These are phyloP conservation scores for Penicillium thymicola DNA, from an alignment of 2,329 filamentous ascomycete species.

Conservation along the genomic window DNA sequence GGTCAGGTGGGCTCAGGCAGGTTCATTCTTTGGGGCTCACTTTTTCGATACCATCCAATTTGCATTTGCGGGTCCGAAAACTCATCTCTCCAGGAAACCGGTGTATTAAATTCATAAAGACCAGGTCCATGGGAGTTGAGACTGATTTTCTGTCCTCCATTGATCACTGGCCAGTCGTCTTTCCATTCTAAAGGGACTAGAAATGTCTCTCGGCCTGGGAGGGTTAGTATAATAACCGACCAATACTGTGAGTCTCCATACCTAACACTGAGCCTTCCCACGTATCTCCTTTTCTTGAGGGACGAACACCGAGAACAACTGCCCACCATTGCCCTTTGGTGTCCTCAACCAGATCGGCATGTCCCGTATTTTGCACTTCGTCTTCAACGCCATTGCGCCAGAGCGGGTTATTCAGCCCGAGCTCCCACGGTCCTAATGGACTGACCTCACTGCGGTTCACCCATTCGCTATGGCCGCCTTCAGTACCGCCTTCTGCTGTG, in stretches of 20 bases:
- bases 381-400: slow-evolving; percentile 51
- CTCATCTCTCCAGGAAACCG: slow-evolving; percentile 36
- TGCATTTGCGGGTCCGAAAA: slow-evolving; percentile 26
- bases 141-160: slow-evolving; percentile 45
- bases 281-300: slow-evolving; percentile 24
- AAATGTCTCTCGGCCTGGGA: slow-evolving; percentile 49
- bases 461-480: slow-evolving; percentile 60
- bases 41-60: slow-evolving; percentile 39
- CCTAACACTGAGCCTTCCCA: slow-evolving; percentile 46
- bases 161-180: slow-evolving; percentile 53
- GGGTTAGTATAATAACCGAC: neutral
- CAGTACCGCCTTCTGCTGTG: slow-evolving; percentile 56
- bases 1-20: neutral
- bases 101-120: slow-evolving; percentile 17
- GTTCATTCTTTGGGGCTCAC: slow-evolving; percentile 29
- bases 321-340: slow-evolving; percentile 48
- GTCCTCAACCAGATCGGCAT: slow-evolving; percentile 50
- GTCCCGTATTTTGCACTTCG: slow-evolving; percentile 51
- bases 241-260: slow-evolving; percentile 8
- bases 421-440: slow-evolving; percentile 61
- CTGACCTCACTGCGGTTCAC: slow-evolving; percentile 52
- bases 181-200: slow-evolving; percentile 51
- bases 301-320: slow-evolving; percentile 48
- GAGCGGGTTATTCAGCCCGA: slow-evolving; percentile 57
- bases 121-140: slow-evolving; percentile 27